Evolutionary conservation across 331 rosid genomes (phyloP), one percentile per base, ranked within the genome.

Genomic region (Quercus lobata): DNA sequence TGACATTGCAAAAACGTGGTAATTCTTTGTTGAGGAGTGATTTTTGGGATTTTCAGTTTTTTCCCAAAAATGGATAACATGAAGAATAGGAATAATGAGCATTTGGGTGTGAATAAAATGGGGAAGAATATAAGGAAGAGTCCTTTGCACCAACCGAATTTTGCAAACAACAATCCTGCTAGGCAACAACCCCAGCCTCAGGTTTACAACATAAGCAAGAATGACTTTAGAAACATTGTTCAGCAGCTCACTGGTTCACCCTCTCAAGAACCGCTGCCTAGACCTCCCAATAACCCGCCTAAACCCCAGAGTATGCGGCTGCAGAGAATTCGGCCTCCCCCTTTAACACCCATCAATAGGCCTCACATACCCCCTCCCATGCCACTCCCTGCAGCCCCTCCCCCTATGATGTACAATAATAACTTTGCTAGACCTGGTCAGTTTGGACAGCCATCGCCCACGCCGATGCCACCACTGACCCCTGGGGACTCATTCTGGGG

Each of bases 211-310:
- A 95, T 95, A 71, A 93, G 99, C 88, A 95, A 95, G 91, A 93
- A 93, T 44, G 98, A 95, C 63, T 95, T 95, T 60, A 77, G 99
- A 72, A 92, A 93, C 75, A 90, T 95, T 73, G 99, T 95, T 78
- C 99, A 95, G 88, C 90, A 89, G 92, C 97, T 95, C 57, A 95
- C 99, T 63, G 99, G 99, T 56, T 93, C 99, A 0, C 98, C 98
- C 4, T 91, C 98, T 0, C 97, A 90, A 74, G 97, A 95, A 1
- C 88, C 88, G 74, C 83, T 83, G 72, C 94, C 97, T 15, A 90
- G 92, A 80, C 93, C 97, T 75, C 92, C 90, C 3, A 89, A 89
- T 54, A 89, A 91, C 82, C 91, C 88, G 3, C 92, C 97, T 7
- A 95, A 87, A 71, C 94, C 99, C 10, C 99, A 93, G 83, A 95